Evolutionary conservation across 2,329 filamentous ascomycete species (phyloP).

Genomic region (Aspergillus sp.): DNA sequence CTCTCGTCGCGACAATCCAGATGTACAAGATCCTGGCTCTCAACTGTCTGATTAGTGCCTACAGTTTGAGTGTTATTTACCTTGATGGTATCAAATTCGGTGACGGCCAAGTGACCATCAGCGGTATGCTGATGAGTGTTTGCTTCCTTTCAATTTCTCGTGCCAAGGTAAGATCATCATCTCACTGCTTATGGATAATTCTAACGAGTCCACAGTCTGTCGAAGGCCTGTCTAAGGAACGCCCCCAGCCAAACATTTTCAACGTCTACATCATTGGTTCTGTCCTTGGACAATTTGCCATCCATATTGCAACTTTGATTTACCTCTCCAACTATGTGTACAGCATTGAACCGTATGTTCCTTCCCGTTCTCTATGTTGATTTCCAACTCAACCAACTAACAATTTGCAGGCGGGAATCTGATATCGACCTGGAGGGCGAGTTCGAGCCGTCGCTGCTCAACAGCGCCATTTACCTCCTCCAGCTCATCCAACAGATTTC

Average conservation of each 20-base stretch:
- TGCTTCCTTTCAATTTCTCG: slow-evolving; percentile 99
- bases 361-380: neutral
- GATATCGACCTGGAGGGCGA: slow-evolving; percentile 91
- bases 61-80: slow-evolving; percentile 94
- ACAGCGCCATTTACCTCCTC: slow-evolving; percentile 93
- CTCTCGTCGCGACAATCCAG: slow-evolving; percentile 95
- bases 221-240: slow-evolving; percentile 92
- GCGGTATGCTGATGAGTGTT: slow-evolving; percentile 99
- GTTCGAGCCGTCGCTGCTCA: slow-evolving; percentile 88
- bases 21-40: slow-evolving; percentile 99
- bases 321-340: slow-evolving; percentile 92
- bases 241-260: slow-evolving; percentile 97
- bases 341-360: slow-evolving; percentile 74
- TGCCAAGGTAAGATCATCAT: slow-evolving; percentile 63
- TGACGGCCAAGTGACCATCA: slow-evolving; percentile 97
- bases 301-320: slow-evolving; percentile 91
- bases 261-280: slow-evolving; percentile 98
- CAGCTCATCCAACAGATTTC: slow-evolving; percentile 99
- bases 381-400: slow-evolving; percentile 36
- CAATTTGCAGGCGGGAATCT: slow-evolving; percentile 47
- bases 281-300: slow-evolving; percentile 92
- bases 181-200: neutral
- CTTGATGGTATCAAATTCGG: slow-evolving; percentile 99
- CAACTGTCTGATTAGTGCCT: slow-evolving; percentile 96
- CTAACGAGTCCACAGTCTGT: slow-evolving; percentile 60